Conservation (phyloP, 2,329 filamentous ascomycete genomes). For the Polytolypa hystricis region DNA sequence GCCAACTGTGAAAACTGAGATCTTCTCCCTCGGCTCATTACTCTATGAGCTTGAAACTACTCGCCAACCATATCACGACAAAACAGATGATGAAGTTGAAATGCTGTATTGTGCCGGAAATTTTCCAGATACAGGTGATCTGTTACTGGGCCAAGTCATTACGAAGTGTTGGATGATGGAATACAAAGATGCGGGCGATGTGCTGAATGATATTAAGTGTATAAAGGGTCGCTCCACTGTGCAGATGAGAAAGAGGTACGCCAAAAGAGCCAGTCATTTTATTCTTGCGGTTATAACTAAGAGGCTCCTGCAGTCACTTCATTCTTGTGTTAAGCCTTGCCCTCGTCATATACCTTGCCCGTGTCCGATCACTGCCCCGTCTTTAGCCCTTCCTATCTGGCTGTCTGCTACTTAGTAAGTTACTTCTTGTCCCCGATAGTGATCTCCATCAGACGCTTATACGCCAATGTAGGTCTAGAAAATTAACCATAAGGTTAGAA, state of each 20-base stretch:
- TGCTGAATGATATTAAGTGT: background rate
- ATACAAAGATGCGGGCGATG: conserved; percentile 8
- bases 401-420: no score
- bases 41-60: conserved; percentile 12
- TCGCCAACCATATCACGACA: conserved; percentile 9
- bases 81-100: background rate
- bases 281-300: no score
- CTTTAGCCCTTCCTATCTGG: background rate
- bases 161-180: conserved; percentile 10
- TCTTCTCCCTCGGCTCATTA: conserved; percentile 12
- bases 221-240: background rate
- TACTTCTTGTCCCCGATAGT: no score
- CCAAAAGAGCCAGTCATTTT: no score
- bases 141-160: conserved; percentile 11
- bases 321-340: background rate
- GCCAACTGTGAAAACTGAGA: conserved; percentile 7
- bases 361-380: background rate
- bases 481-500: no score
- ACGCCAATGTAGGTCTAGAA: no score
- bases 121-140: conserved; percentile 8
- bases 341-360: background rate
- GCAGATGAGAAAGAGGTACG: no score
- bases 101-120: background rate
- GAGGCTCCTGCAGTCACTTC: background rate
- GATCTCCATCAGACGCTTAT: no score